phyloP scores from a whole-genome alignment of 192 early-diverging fungal genomes.

The Geranomyces michiganensis region DNA sequence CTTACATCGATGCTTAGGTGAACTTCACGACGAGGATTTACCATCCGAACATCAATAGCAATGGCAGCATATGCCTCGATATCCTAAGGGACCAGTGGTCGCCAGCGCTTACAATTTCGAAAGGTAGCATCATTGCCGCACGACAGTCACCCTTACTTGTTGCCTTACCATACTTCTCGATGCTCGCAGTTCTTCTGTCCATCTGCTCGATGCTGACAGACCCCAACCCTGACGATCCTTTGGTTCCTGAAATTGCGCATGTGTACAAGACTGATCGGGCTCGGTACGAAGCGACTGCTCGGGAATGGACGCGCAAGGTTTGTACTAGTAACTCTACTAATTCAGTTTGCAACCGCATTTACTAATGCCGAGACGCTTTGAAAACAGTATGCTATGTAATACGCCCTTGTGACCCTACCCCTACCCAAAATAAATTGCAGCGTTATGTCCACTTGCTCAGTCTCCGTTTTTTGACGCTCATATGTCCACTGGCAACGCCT shows the following conservation, averaged over 20 bases:
- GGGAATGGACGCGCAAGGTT: conserved; percentile 79
- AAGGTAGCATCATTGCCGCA: conserved; percentile 58
- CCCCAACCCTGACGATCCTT: conserved; percentile 96
- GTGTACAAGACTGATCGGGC: conserved; percentile 93
- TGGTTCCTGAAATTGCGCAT: conserved; percentile 98
- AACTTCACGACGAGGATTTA: conserved; percentile 97
- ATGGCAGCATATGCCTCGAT: conserved; percentile 97
- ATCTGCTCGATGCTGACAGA: conserved; percentile 98
- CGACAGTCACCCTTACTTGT: too few species aligned
- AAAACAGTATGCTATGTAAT: conserved; percentile 12
- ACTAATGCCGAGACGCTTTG: neutral
- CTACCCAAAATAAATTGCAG: conserved; percentile 6
- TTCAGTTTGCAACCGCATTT: neutral
- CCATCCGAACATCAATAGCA: conserved; percentile 99
- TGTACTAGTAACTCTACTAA: too few species aligned
- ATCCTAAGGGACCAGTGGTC: conserved; percentile 99
- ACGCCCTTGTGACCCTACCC: neutral
- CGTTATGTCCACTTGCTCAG: too few species aligned
- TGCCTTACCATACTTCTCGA: conserved; percentile 8
- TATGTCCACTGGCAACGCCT: too few species aligned
- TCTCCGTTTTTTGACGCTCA: too few species aligned
- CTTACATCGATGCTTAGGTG: conserved; percentile 53
- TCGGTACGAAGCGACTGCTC: conserved; percentile 85
- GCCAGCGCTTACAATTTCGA: conserved; percentile 97
- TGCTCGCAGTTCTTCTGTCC: conserved; percentile 79